Evolutionary conservation across 306 rosid species (phyloP).

Genomic region (Hippophae tibetana): DNA sequence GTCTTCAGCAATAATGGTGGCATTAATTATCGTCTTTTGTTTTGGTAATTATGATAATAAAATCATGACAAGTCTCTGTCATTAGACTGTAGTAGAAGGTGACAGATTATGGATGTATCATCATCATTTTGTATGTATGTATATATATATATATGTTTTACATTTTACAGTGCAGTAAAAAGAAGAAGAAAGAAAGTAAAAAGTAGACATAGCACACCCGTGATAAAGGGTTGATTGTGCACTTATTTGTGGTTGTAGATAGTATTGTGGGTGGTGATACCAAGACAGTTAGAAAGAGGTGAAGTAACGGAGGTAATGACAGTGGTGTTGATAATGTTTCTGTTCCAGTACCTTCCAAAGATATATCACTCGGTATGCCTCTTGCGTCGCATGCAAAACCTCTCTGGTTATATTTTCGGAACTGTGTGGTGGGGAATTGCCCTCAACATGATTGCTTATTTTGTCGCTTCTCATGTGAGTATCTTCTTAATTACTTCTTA

Average conservation of each 20-base stretch:
- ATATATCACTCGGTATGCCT: constrained; percentile 68
- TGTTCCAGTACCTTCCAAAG: constrained; percentile 85
- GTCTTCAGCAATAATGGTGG: too few species aligned
- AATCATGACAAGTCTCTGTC: too few species aligned
- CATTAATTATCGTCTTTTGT: too few species aligned
- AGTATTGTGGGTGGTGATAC: constrained; percentile 68
- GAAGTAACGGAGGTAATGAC: constrained; percentile 58
- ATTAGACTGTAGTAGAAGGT: not conserved
- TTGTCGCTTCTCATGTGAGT: constrained; percentile 95
- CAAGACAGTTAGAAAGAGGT: constrained; percentile 54
- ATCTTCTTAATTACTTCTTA: not conserved
- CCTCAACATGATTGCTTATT: constrained; percentile 82
- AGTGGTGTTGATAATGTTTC: constrained; percentile 54
- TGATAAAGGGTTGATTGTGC: not conserved
- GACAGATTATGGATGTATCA: constrained; percentile 2
- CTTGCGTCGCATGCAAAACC: constrained; percentile 75
- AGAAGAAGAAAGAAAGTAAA: too few species aligned
- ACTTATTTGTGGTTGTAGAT: constrained; percentile 33
- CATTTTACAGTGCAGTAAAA: not conserved
- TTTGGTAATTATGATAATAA: too few species aligned
- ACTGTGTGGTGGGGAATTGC: constrained; percentile 99
- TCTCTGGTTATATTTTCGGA: constrained; percentile 73
- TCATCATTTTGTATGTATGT: not conserved
- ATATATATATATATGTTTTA: too few species aligned
- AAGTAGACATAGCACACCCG: not conserved